Base-by-base conservation (phyloP, 192 early-diverging fungal species). In the Backusella liffmaniae region DNA sequence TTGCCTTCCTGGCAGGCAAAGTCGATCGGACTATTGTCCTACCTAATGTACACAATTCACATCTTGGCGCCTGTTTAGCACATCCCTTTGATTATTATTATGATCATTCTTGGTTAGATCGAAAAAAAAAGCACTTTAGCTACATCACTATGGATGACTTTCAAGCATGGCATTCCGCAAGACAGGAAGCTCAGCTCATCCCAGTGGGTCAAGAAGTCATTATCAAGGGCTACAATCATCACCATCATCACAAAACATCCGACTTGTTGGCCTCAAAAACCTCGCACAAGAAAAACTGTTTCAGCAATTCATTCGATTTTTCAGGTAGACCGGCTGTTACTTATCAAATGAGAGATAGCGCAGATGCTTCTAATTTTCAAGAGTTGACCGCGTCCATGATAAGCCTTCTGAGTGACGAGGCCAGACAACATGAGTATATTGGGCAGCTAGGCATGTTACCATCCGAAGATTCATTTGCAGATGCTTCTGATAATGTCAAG, bases 81-180 rank as follows among this genome's bases (percentile, higher is more conserved):
- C 65, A 73, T 15, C 56, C 84, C 12, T 83, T 85, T 67, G 53
- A 70, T 35, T 85, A 76, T 42, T 85, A 85, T 51, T 85, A 85
- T 21, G 71, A 70, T 23, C n/a, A 72, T 21, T 49, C 36, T 10
- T 83, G 82, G 82, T 42, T 83, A 36, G 69, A 83, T 7, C 65
- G 69, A 16, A 83, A 83, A 32, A 66, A 66, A 10, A 34, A 77
- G 1, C 46, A 30, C 3, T 83, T 83, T 42, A 73, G 67, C 10
- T 83, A 83, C 35, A 83, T 83, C 46, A 77, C 78, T 4, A 36
- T 83, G 75, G 65, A 73, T 1, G 36, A 74, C 15, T 83, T 83
- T 29, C 49, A 74, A 29, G 32, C 36, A 23, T 83, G 82, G 82
- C 39, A 71, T n/a, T 23, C 29, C 16, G 78, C 70, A 21, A 75